Evolutionary conservation across 805 yeast genomes (phyloP).

Genomic region (Kuraishia borneana): DNA sequence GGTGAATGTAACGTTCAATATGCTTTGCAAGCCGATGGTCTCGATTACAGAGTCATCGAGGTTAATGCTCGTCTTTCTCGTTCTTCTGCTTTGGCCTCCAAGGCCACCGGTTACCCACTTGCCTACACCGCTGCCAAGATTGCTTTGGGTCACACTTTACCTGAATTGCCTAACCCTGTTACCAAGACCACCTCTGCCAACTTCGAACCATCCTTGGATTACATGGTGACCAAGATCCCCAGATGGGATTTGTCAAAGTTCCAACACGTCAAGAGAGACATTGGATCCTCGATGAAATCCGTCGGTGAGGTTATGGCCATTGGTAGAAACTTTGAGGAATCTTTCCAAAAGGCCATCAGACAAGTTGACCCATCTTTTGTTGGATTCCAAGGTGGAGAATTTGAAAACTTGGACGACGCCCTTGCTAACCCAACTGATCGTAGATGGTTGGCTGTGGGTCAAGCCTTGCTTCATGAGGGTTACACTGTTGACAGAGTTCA

Average conservation of each 20-base stretch:
- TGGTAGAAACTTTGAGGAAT: conserved; percentile 95
- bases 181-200: conserved; percentile 94
- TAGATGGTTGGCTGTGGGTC: conserved; percentile 97
- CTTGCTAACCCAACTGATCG: conserved; percentile 87
- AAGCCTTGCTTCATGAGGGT: conserved; percentile 85
- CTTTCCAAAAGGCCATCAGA: conserved; percentile 94
- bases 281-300: conserved; percentile 95
- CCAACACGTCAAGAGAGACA: conserved; percentile 87
- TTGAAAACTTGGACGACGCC: conserved; percentile 67
- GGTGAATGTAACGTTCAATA: conserved; percentile 99
- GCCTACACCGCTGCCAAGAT: conserved; percentile 98
- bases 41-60: conserved; percentile 93
- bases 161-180: conserved; percentile 92
- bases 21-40: conserved; percentile 90
- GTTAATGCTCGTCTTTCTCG: conserved; percentile 96
- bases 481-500: conserved; percentile 89
- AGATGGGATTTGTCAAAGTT: conserved; percentile 97
- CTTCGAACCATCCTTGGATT: conserved; percentile 95
- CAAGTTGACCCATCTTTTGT: conserved; percentile 85
- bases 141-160: conserved; percentile 88
- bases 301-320: conserved; percentile 99
- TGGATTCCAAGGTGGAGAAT: conserved; percentile 83
- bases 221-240: conserved; percentile 94
- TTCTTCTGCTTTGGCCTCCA: conserved; percentile 95
- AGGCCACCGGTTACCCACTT: conserved; percentile 97